Evolutionary conservation across 345 rosid species (phyloP).

Genomic region (Garcia nutans): DNA sequence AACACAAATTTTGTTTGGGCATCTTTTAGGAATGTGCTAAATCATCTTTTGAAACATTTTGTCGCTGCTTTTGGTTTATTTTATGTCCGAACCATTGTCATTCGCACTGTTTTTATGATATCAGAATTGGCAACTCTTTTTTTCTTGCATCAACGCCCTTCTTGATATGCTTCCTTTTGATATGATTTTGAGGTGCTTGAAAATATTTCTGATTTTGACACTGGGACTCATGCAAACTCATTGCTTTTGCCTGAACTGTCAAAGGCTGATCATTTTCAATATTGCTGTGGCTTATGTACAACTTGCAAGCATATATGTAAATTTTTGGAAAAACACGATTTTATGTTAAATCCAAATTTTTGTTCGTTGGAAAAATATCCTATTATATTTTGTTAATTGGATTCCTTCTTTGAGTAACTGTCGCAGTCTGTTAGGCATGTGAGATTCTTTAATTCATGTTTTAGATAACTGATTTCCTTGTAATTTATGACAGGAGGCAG

Average conservation of each 20-base stretch:
- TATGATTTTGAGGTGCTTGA: not conserved
- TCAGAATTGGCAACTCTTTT: not conserved
- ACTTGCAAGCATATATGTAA: not conserved
- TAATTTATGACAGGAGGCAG: slow-evolving; percentile 58
- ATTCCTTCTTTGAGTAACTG: not conserved
- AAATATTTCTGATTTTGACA: not conserved
- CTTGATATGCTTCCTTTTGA: not conserved
- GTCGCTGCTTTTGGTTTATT: not conserved
- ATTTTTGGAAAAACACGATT: not conserved
- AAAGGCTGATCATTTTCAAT: not conserved
- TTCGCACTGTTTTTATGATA: not conserved
- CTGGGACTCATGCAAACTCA: not conserved
- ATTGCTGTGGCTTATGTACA: not conserved
- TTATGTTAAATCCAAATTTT: too few species aligned
- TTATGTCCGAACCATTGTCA: not conserved
- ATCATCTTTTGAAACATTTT: not conserved
- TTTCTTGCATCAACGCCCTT: not conserved
- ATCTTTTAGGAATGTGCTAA: not conserved
- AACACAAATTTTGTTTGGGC: slow-evolving; percentile 24
- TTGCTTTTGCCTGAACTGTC: not conserved
- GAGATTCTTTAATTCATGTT: not conserved
- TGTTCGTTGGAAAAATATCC: not conserved
- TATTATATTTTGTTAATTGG: too few species aligned
- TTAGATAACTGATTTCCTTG: slow-evolving; percentile 10
- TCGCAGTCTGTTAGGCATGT: not conserved